These are phyloP conservation scores for Rhodotorula taiwanensis DNA, from an alignment of 768 basidiomycete species.

Conservation along the genomic window DNA sequence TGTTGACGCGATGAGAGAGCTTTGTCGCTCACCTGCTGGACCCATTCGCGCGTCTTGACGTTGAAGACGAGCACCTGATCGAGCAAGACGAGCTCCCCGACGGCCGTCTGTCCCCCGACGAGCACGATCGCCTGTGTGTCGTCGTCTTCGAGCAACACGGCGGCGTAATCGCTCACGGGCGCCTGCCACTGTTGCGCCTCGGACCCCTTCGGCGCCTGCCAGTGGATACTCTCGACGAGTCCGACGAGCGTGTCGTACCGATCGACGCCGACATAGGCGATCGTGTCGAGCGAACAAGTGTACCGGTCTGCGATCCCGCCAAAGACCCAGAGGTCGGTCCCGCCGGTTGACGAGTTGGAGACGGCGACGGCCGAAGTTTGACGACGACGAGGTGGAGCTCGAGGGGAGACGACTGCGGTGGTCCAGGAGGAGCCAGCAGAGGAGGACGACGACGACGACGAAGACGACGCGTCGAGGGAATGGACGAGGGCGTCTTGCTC, in stretches of 20 bases:
- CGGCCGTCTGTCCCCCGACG: constrained; percentile 36
- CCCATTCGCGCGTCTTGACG: constrained; percentile 9
- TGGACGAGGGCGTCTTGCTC: constrained; percentile 3
- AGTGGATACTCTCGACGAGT: constrained; percentile 25
- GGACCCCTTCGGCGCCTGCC: neutral
- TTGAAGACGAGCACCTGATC: constrained; percentile 25
- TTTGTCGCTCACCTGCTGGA: constrained; percentile 5
- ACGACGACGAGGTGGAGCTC: constrained; percentile 30
- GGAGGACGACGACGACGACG: neutral
- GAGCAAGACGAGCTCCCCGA: constrained; percentile 24
- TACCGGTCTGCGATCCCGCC: constrained; percentile 38
- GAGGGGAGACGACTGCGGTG: neutral
- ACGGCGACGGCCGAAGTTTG: constrained; percentile 32
- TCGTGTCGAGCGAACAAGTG: constrained; percentile 34
- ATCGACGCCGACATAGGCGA: constrained; percentile 39
- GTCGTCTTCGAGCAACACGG: constrained; percentile 1
- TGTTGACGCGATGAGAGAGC: neutral
- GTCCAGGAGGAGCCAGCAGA: constrained; percentile 5
- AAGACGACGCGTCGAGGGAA: neutral
- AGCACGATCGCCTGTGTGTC: constrained; percentile 18
- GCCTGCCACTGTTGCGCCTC: constrained; percentile 1
- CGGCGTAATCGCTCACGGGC: constrained; percentile 38
- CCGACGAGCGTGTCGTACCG: constrained; percentile 16
- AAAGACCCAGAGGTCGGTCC: constrained; percentile 32
- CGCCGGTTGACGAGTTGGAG: constrained; percentile 15